These are phyloP conservation scores for Saccharum spontaneum DNA, from an alignment of 176 grass and related monocot genomes.

Conservation along the genomic window DNA sequence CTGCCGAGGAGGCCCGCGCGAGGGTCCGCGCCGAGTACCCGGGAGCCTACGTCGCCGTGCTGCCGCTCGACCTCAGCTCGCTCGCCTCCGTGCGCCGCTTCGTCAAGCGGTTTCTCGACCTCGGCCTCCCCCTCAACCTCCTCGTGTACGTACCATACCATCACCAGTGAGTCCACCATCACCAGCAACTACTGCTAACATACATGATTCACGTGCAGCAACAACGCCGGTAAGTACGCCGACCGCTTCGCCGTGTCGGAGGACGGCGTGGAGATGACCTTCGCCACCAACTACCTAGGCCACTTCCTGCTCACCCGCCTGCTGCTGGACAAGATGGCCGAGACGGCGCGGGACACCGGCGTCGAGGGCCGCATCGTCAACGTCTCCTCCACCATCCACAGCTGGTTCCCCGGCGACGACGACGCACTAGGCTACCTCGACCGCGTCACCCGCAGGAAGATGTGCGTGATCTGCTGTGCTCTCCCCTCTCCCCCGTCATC, in stretches of 20 bases:
- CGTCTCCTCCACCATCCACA: conserved; percentile 84
- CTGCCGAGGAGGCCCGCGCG: conserved; percentile 69
- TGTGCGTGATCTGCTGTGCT: conserved; percentile 26
- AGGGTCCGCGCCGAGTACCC: conserved; percentile 57
- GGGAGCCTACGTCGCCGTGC: conserved; percentile 57
- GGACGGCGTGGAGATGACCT: conserved; percentile 98
- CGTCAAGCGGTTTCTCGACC: conserved; percentile 60
- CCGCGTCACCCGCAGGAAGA: conserved; percentile 69
- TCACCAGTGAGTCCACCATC: too few relatives aligned
- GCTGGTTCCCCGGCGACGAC: conserved; percentile 86
- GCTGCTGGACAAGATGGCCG: conserved; percentile 71
- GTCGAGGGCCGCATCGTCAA: conserved; percentile 85
- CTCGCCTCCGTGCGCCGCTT: conserved; percentile 86
- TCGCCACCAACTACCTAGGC: conserved; percentile 92
- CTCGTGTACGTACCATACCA: conserved; percentile 75
- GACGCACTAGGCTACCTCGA: conserved; percentile 73
- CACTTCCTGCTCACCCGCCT: conserved; percentile 87
- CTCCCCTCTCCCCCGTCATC: too few relatives aligned
- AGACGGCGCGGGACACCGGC: conserved; percentile 68
- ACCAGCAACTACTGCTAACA: background rate
- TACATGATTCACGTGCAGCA: conserved; percentile 35
- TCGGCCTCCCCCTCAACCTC: conserved; percentile 90
- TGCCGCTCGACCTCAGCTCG: conserved; percentile 94
- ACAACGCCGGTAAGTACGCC: conserved; percentile 95
- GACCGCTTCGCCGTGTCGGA: conserved; percentile 65